Evolutionary conservation across 176 grass and related monocot genomes (phyloP).

Genomic region (Hyparrhenia diplandra): DNA sequence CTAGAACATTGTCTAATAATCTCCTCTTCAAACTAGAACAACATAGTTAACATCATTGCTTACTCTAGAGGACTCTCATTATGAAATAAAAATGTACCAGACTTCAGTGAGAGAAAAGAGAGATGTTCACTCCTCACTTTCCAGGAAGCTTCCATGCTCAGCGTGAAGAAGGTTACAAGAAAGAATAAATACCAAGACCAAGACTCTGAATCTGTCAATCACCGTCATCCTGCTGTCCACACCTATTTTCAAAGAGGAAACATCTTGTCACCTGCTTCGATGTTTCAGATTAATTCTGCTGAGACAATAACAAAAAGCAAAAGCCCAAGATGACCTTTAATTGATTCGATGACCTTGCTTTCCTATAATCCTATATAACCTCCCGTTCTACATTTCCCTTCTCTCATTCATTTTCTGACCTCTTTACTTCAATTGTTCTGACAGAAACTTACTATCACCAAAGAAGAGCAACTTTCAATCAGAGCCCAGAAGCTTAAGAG

Average conservation of each 20-base stretch:
- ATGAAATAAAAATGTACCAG: not conserved
- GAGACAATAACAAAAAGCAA: not conserved
- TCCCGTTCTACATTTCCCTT: not conserved
- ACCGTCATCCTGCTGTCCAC: not conserved
- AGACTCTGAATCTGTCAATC: conserved; percentile 16
- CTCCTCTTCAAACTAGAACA: not conserved
- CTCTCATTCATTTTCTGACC: not conserved
- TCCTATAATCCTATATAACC: conserved; percentile 45
- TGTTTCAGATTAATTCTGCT: conserved; percentile 25
- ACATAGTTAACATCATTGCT: not conserved
- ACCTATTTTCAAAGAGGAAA: conserved; percentile 26
- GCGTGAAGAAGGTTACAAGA: conserved; percentile 19
- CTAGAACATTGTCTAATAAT: not conserved
- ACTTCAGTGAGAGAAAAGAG: not conserved
- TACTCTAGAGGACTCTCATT: not conserved
- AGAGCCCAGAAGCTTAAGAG: not conserved
- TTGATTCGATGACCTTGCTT: too few relatives aligned
- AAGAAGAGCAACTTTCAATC: not conserved
- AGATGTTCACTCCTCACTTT: conserved; percentile 15
- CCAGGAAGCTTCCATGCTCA: conserved; percentile 23
- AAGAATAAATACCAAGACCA: not conserved
- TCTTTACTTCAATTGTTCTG: not conserved
- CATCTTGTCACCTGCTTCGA: conserved; percentile 30
- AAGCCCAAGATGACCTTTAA: not conserved
- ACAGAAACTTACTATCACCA: not conserved